Evolutionary conservation across 306 rosid genomes (phyloP).

Genomic region (Senna tora): DNA sequence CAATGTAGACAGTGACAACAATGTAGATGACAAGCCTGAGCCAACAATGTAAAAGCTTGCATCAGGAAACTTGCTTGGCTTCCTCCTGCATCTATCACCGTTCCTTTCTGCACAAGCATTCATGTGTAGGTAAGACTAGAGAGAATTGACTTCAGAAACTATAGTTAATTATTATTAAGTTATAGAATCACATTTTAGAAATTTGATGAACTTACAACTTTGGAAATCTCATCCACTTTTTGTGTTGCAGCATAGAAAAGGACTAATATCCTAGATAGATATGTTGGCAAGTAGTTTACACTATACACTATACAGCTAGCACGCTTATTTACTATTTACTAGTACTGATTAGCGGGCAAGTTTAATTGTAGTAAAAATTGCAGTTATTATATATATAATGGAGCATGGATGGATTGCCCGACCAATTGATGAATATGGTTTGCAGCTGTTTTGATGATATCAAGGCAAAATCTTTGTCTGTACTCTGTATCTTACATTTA

Average conservation of each 20-base stretch:
- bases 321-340: no score
- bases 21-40: slow-evolving; percentile 94
- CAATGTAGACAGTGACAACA: slow-evolving; percentile 87
- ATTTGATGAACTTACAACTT: slow-evolving; percentile 70
- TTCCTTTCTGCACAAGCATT: slow-evolving; percentile 72
- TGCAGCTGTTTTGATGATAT: not conserved
- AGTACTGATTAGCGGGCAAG: no score
- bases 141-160: not conserved
- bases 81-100: slow-evolving; percentile 89
- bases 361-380: no score
- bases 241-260: slow-evolving; percentile 69
- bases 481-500: no score
- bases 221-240: slow-evolving; percentile 83
- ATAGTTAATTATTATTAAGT: no score
- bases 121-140: not conserved
- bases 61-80: slow-evolving; percentile 93
- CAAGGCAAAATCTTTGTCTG: not conserved
- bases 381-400: no score
- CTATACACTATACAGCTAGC: no score
- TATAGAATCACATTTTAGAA: no score
- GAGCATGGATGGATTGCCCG: no score
- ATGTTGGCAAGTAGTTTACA: no score
- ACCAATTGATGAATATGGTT: not conserved
- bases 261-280: no score
- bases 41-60: slow-evolving; percentile 89